A percentile compares a stretch with the other conserved stretches of the same genome.
Evolutionary conservation across 805 yeast species (phyloP).

Genomic region (Wickerhamomyces alni): DNA sequence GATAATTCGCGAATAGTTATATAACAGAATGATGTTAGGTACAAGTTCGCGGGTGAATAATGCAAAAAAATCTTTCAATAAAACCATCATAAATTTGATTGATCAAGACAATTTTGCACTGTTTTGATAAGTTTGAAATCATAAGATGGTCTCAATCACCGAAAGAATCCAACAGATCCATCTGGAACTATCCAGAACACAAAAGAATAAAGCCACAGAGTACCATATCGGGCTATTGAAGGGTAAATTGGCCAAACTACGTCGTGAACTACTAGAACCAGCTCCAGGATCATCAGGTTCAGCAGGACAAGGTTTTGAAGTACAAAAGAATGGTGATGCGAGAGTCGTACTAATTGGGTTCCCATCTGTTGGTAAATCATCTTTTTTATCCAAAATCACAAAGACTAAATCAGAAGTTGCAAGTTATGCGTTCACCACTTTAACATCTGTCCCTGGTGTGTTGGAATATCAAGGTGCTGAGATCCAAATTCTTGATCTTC

Average conservation of each 20-base stretch:
- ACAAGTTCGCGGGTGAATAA: too few species aligned
- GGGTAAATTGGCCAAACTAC: constrained; percentile 88
- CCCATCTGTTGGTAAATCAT: constrained; percentile 97
- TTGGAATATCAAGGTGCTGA: constrained; percentile 94
- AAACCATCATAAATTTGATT: not conserved
- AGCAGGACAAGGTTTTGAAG: constrained; percentile 85
- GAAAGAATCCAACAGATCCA: constrained; percentile 88
- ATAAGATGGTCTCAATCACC: constrained; percentile 9
- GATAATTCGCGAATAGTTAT: not conserved
- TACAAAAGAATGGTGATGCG: constrained; percentile 93
- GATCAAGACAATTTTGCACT: too few species aligned
- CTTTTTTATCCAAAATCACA: constrained; percentile 82
- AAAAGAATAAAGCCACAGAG: constrained; percentile 96
- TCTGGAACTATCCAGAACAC: constrained; percentile 84
- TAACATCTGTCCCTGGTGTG: constrained; percentile 96
- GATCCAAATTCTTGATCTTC: constrained; percentile 93
- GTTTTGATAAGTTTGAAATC: too few species aligned
- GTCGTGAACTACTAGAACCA: constrained; percentile 90
- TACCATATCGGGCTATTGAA: constrained; percentile 91
- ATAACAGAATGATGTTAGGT: too few species aligned
- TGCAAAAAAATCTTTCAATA: too few species aligned
- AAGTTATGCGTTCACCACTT: constrained; percentile 89
- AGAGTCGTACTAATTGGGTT: constrained; percentile 93
- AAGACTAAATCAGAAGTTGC: constrained; percentile 94
- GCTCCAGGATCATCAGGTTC: constrained; percentile 62